These are phyloP conservation scores for Zoysia pacifica DNA, from an alignment of 176 grass and related monocot species.

Conservation along the genomic window DNA sequence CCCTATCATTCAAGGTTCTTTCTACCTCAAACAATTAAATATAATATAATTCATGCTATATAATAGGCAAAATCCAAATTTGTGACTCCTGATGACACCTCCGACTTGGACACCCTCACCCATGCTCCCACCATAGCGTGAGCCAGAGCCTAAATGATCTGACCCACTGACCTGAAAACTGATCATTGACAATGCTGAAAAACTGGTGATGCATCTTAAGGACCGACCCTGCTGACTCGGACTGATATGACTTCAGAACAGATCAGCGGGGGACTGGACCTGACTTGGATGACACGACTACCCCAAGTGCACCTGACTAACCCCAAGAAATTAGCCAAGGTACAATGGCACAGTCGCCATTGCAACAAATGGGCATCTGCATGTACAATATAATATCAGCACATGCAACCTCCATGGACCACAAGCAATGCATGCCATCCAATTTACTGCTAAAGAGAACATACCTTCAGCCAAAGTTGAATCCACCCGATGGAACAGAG, in stretches of 20 bases:
- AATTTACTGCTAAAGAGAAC: slow-evolving; percentile 2
- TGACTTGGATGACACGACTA: slow-evolving; percentile 56
- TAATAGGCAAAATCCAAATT: slow-evolving; percentile 58
- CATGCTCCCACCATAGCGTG: slow-evolving; percentile 42
- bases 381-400: slow-evolving; percentile 37
- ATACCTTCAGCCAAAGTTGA: slow-evolving; percentile 77
- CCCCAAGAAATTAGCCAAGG: slow-evolving; percentile 59
- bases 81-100: slow-evolving; percentile 40
- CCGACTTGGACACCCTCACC: slow-evolving; percentile 26
- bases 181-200: slow-evolving; percentile 58
- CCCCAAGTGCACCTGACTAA: slow-evolving; percentile 53
- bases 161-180: slow-evolving; percentile 51
- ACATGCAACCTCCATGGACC: neutral
- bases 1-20: slow-evolving; percentile 54
- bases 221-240: slow-evolving; percentile 54
- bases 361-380: slow-evolving; percentile 48
- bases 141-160: slow-evolving; percentile 46
- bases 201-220: slow-evolving; percentile 40
- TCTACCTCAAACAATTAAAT: slow-evolving; percentile 53
- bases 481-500: slow-evolving; percentile 67
- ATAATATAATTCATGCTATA: slow-evolving; percentile 58
- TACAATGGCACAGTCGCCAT: slow-evolving; percentile 42
- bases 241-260: slow-evolving; percentile 64
- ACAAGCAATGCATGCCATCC: neutral
- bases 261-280: slow-evolving; percentile 60